Conservation (phyloP, 1,139 yeast genomes). For the Protomyces pachydermus region DNA sequence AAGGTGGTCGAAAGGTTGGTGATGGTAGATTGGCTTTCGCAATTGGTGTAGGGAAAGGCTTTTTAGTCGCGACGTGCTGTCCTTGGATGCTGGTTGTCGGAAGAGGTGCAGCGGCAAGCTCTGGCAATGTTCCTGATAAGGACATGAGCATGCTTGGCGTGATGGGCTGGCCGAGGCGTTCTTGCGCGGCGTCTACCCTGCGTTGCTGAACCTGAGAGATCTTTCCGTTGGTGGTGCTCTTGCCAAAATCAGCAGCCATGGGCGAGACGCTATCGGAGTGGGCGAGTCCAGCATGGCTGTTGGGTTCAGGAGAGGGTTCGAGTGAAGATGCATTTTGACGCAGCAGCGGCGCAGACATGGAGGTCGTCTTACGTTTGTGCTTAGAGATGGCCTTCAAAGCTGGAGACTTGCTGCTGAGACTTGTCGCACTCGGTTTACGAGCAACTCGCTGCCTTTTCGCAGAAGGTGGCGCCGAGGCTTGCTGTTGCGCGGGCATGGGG, state of each 20-base stretch:
- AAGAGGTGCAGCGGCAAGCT: background rate
- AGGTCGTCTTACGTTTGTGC: background rate
- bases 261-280: constrained; percentile 8
- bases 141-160: constrained; percentile 26
- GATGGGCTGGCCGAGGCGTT: constrained; percentile 12
- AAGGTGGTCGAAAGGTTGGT: background rate
- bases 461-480: background rate
- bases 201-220: background rate
- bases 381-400: background rate
- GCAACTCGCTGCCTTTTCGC: background rate
- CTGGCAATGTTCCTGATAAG: background rate
- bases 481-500: background rate
- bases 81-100: background rate
- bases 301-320: constrained; percentile 16
- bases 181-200: background rate
- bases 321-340: background rate
- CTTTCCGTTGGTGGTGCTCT: background rate
- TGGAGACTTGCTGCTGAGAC: background rate
- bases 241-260: background rate
- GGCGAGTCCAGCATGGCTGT: background rate
- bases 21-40: background rate
- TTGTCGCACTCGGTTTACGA: background rate
- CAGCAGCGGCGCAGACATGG: background rate
- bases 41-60: background rate
- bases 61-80: background rate